A percentile compares a stretch with the other conserved stretches of the same genome.
These are phyloP conservation scores for Botrytis paeoniae DNA, from an alignment of 2,329 filamentous ascomycete genomes.

Conservation along the genomic window DNA sequence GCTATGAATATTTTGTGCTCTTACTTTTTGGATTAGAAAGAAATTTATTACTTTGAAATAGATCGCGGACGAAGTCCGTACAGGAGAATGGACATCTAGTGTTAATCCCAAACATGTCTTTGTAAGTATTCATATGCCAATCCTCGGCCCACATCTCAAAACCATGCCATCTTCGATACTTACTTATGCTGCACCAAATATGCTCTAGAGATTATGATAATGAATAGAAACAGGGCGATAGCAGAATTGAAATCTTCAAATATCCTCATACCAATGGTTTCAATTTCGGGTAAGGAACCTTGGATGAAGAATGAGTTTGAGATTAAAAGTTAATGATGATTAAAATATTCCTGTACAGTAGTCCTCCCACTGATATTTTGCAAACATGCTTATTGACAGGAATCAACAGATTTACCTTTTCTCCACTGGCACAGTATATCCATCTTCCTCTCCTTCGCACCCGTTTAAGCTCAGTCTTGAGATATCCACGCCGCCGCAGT, in stretches of 20 bases:
- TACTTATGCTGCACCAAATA: neutral
- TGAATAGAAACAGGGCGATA: neutral
- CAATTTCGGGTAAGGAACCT: neutral
- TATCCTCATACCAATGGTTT: neutral
- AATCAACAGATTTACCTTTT: neutral
- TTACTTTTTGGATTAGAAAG: neutral
- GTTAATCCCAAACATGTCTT: neutral
- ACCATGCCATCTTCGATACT: neutral
- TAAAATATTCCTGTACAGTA: neutral
- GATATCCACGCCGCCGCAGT: neutral
- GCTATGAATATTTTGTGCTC: neutral
- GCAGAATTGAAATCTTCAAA: neutral
- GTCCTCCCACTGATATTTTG: neutral
- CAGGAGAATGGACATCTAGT: neutral
- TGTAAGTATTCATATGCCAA: neutral
- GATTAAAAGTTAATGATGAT: neutral
- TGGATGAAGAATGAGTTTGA: neutral
- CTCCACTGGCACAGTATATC: neutral
- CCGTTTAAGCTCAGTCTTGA: neutral
- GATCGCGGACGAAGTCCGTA: neutral
- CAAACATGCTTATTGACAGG: neutral
- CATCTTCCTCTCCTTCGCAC: neutral
- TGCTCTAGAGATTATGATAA: neutral
- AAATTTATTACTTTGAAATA: constrained; percentile 8
- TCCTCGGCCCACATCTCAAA: neutral